phyloP scores from a whole-genome alignment of 1,284 basidiomycete species.

The Ceratobasidium sp. region DNA sequence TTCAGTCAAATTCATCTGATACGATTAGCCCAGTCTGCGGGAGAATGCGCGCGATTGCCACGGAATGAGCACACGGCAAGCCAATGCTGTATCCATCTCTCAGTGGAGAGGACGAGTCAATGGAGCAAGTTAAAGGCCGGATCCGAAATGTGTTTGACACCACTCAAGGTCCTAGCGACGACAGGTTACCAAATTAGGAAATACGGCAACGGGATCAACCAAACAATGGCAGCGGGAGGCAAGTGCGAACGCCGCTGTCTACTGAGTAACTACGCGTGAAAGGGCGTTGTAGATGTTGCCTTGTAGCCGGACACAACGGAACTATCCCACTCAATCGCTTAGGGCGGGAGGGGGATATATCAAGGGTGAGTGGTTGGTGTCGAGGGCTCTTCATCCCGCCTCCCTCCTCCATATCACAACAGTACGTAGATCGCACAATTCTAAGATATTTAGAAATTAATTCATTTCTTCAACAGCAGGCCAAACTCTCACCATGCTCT shows the following conservation, averaged over 20 bases:
- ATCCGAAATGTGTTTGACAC: slow-evolving; percentile 20
- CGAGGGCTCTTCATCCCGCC: background rate
- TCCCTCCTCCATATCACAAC: background rate
- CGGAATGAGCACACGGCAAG: too few species aligned
- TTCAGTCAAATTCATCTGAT: too few species aligned
- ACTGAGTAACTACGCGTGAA: slow-evolving; percentile 8
- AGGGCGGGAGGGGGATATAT: slow-evolving; percentile 4
- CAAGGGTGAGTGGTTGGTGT: background rate
- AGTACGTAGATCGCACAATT: background rate
- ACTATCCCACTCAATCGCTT: slow-evolving; percentile 3
- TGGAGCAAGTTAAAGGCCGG: background rate
- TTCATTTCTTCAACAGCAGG: background rate
- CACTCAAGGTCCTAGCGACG: slow-evolving; percentile 36
- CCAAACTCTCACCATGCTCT: background rate
- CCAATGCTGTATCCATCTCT: too few species aligned
- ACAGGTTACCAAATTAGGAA: slow-evolving; percentile 17
- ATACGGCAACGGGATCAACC: background rate
- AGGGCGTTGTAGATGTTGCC: slow-evolving; percentile 3
- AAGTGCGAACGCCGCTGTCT: background rate
- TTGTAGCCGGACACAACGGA: slow-evolving; percentile 8
- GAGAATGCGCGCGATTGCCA: too few species aligned
- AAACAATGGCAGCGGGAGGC: slow-evolving; percentile 13
- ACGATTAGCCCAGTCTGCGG: too few species aligned
- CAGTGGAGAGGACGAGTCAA: too few species aligned
- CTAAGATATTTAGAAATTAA: background rate